These are phyloP conservation scores for Neurospora sp. DNA, from an alignment of 495 filamentous ascomycete genomes.

Conservation along the genomic window DNA sequence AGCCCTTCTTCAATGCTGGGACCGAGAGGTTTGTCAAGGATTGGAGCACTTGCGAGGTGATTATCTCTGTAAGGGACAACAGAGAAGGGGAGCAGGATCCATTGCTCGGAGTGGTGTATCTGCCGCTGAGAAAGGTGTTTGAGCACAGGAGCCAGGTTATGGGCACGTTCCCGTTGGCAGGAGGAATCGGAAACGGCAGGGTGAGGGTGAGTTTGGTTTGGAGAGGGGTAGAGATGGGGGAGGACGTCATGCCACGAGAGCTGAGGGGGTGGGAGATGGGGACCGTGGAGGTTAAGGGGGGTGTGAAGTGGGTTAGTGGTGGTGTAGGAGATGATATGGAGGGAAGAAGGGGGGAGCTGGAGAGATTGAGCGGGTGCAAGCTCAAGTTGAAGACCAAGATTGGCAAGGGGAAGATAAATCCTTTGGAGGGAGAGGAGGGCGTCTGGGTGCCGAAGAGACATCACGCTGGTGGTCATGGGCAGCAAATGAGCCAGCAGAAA, in stretches of 20 bases:
- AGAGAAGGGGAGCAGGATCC: slow-evolving; percentile 56
- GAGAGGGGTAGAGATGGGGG: slow-evolving; percentile 52
- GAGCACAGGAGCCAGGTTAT: slow-evolving; percentile 47
- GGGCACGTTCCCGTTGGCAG: slow-evolving; percentile 48
- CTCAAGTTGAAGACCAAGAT: slow-evolving; percentile 48
- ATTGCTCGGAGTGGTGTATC: slow-evolving; percentile 55
- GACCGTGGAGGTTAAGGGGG: slow-evolving; percentile 45
- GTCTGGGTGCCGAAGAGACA: slow-evolving; percentile 21
- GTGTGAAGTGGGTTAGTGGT: slow-evolving; percentile 15
- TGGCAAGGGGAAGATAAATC: slow-evolving; percentile 43
- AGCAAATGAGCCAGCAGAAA: not conserved
- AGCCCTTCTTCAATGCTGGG: slow-evolving; percentile 72
- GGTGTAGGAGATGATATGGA: not conserved
- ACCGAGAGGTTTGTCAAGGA: slow-evolving; percentile 62
- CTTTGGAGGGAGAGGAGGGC: slow-evolving; percentile 14
- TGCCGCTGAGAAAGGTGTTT: slow-evolving; percentile 49
- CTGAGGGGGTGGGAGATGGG: slow-evolving; percentile 59
- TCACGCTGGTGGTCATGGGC: not conserved
- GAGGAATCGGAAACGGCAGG: slow-evolving; percentile 61
- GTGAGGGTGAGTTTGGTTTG: slow-evolving; percentile 58
- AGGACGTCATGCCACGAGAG: slow-evolving; percentile 42
- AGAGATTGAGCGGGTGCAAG: slow-evolving; percentile 33
- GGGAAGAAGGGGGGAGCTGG: slow-evolving; percentile 23
- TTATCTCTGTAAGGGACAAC: slow-evolving; percentile 54
- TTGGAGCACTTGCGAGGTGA: slow-evolving; percentile 52